phyloP scores from a whole-genome alignment of 371 early-diverging fungal genomes.

The Globomyces sp. region DNA sequence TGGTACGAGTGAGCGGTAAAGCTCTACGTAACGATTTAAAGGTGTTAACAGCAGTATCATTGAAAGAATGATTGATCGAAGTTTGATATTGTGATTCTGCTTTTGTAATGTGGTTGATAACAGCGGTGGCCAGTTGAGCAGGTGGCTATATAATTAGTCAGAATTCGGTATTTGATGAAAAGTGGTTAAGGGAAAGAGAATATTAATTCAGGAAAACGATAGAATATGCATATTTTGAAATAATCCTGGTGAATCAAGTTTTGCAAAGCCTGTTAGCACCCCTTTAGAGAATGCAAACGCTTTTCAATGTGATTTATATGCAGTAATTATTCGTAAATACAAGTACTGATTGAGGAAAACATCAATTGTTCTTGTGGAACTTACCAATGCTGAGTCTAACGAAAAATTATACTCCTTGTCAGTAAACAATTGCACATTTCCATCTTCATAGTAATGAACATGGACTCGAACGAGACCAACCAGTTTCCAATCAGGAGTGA shows the following conservation, averaged over 20 bases:
- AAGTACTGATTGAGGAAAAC: no score
- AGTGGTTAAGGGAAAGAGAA: no score
- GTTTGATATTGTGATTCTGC: conserved; percentile 80
- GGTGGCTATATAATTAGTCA: background rate
- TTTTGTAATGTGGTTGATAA: conserved; percentile 57
- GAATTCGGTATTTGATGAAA: background rate
- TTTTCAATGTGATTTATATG: no score
- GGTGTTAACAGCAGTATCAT: conserved; percentile 74
- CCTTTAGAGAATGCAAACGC: no score
- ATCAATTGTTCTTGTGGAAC: no score
- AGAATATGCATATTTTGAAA: no score
- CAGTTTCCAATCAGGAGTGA: conserved; percentile 45
- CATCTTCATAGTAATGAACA: conserved; percentile 98
- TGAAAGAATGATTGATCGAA: conserved; percentile 78
- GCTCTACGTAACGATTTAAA: conserved; percentile 90
- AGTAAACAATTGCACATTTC: conserved; percentile 92
- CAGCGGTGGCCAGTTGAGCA: background rate
- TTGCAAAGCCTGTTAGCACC: no score
- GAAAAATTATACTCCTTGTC: conserved; percentile 55
- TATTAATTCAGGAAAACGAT: no score
- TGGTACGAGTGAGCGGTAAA: conserved; percentile 86
- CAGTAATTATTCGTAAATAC: no score
- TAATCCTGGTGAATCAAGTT: no score
- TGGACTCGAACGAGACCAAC: conserved; percentile 70
- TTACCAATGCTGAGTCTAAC: background rate